phyloP scores from a whole-genome alignment of 805 yeast genomes.

The Metschnikowia baotianmanensis region DNA sequence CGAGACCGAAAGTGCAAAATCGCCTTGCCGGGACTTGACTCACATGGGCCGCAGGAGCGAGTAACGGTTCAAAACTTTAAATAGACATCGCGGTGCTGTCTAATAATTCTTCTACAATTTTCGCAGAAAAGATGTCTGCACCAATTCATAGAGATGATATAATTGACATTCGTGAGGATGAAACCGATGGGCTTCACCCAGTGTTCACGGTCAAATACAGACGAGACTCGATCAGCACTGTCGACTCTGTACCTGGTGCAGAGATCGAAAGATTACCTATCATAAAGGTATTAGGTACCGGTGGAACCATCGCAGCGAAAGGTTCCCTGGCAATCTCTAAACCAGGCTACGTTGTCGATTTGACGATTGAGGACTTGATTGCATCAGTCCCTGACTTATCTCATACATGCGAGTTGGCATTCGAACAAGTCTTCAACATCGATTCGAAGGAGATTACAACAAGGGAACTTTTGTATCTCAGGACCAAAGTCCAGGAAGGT shows the following conservation, averaged over 20 bases:
- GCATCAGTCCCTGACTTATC: slow-evolving; percentile 56
- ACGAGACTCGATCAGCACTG: slow-evolving; percentile 28
- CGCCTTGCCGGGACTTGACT: no score
- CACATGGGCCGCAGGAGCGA: no score
- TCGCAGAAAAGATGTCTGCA: slow-evolving; percentile 2
- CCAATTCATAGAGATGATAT: slow-evolving; percentile 2
- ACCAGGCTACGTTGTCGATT: slow-evolving; percentile 53
- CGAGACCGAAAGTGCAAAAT: no score
- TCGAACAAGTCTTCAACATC: slow-evolving; percentile 60
- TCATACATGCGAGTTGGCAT: slow-evolving; percentile 52
- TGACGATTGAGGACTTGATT: slow-evolving; percentile 37
- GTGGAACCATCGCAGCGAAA: slow-evolving; percentile 59
- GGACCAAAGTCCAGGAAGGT: slow-evolving; percentile 45
- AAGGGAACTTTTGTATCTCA: slow-evolving; percentile 43
- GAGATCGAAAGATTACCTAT: slow-evolving; percentile 26
- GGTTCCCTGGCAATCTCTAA: slow-evolving; percentile 47
- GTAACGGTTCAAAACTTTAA: no score
- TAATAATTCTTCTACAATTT: no score
- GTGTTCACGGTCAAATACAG: slow-evolving; percentile 36
- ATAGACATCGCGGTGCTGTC: no score
- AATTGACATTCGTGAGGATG: slow-evolving; percentile 25
- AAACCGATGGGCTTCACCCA: slow-evolving; percentile 29
- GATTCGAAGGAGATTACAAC: slow-evolving; percentile 59
- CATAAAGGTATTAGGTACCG: slow-evolving; percentile 54
- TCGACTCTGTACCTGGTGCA: slow-evolving; percentile 18